Evolutionary conservation across 768 basidiomycete species (phyloP).

Genomic region (Lactifluus echinatus): DNA sequence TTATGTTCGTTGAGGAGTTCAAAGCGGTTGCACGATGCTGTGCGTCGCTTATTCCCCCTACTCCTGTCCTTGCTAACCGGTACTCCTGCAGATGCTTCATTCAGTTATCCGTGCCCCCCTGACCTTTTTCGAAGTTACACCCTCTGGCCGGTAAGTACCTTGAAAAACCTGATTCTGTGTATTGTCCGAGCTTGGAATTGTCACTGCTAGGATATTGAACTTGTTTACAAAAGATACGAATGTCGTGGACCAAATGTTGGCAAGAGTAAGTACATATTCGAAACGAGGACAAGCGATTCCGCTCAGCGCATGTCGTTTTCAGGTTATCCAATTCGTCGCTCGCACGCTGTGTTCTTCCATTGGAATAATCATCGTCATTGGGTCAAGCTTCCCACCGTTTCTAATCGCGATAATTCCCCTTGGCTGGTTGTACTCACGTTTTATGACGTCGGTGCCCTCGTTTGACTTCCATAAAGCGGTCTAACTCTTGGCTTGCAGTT

Average conservation of each 20-base stretch:
- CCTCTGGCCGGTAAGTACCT: conserved; percentile 58
- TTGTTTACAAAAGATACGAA: conserved; percentile 86
- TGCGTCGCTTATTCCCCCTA: conserved; percentile 28
- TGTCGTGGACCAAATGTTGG: conserved; percentile 77
- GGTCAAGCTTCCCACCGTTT: conserved; percentile 75
- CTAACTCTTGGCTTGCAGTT: conserved; percentile 36
- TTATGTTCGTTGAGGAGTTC: conserved; percentile 69
- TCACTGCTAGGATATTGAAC: conserved; percentile 60
- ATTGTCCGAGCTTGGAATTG: not conserved
- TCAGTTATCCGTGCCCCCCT: conserved; percentile 78
- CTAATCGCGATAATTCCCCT: conserved; percentile 67
- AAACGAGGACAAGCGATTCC: not conserved
- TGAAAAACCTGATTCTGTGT: not conserved
- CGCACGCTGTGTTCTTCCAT: conserved; percentile 53
- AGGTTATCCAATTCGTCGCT: conserved; percentile 59
- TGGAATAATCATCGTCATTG: conserved; percentile 65
- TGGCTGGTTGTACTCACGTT: conserved; percentile 66
- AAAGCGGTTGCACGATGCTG: conserved; percentile 65
- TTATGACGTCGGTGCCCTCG: conserved; percentile 56
- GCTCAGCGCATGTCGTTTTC: not conserved
- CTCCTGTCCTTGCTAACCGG: not conserved
- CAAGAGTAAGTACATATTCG: conserved; percentile 36
- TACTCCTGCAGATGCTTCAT: conserved; percentile 53
- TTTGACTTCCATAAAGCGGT: not conserved
- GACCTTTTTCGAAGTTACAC: conserved; percentile 86